Base-by-base conservation (phyloP, 441 rosid species). In the Erodium trifolium region DNA sequence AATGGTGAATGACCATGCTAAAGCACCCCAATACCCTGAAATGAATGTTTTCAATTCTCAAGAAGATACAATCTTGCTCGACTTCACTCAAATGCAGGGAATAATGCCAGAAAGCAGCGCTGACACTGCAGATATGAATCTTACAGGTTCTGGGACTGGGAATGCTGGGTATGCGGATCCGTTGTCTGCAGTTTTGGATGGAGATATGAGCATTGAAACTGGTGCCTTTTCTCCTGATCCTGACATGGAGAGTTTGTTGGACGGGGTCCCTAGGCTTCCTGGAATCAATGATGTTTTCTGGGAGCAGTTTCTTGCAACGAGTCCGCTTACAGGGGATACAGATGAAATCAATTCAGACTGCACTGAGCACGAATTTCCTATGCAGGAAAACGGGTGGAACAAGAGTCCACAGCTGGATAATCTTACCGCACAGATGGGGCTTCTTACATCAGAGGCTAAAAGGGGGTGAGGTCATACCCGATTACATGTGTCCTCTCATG, bases 241-340 rank as follows among this genome's bases (percentile, higher is more conserved):
- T 9, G 79, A 79, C 65, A 67, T 67, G 70, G 80, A 73, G 11
- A 73, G 74, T 47, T 70, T 84, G 67, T 70, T 76, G 70, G 85
- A 79, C 31, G 84, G 63, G 68, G 67, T 43, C 57, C 74, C 84
- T 66, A 77, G 77, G 77, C 85, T 84, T 62, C 88, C 85, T 0
- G 83, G 81, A 27, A 70, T 83, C 17, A 78, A 75, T 74, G 86
- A 83, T 70, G 77, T 79, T 12, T 87, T 87, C 72, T 87, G 86
- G 89, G 89, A 85, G 75, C 86, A 85, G 77, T 85, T 87, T 68
- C 81, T 87, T 71, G 49, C 77, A 29, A 79, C 78, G 23, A 79
- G 75, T 59, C 81, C 79, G 16, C 72, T 47, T 9, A 65, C 68
- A 62, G 83, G 76, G 69, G 87, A 80, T 13, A 67, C 84, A 0